phyloP scores from a whole-genome alignment of 208 protist species.

The Vickermania spadyakhi region DNA sequence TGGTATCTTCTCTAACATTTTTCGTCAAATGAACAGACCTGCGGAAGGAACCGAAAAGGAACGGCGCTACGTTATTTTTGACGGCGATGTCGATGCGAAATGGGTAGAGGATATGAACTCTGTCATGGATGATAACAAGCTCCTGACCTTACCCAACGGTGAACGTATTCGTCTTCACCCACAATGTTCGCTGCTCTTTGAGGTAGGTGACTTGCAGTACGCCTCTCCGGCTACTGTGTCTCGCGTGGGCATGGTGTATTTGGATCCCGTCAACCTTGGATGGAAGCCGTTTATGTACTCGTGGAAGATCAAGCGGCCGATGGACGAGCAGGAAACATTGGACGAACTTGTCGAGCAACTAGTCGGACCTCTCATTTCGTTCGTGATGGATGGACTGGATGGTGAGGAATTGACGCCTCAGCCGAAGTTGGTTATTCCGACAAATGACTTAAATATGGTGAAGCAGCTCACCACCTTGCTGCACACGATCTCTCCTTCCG shows the following conservation, averaged over 20 bases:
- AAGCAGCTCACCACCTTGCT: conserved; percentile 92
- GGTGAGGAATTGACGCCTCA: conserved; percentile 44
- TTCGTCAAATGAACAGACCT: conserved; percentile 94
- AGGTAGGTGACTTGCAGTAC: conserved; percentile 98
- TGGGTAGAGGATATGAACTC: conserved; percentile 99
- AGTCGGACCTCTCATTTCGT: conserved; percentile 82
- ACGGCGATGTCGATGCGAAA: conserved; percentile 98
- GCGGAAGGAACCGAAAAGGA: conserved; percentile 63
- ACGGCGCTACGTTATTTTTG: conserved; percentile 97
- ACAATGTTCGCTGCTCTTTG: conserved; percentile 95
- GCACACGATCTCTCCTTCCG: conserved; percentile 67
- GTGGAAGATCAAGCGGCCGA: conserved; percentile 84
- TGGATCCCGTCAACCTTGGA: conserved; percentile 97
- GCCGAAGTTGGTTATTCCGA: conserved; percentile 77
- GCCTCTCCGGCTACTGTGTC: conserved; percentile 98
- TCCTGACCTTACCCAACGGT: conserved; percentile 98
- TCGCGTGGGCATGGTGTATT: conserved; percentile 98
- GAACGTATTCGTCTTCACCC: conserved; percentile 96
- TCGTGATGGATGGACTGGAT: conserved; percentile 90
- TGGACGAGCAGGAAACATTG: conserved; percentile 88
- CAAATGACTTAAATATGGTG: conserved; percentile 90
- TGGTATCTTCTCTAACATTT: conserved; percentile 98
- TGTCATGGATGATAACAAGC: conserved; percentile 99
- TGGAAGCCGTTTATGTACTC: conserved; percentile 92
- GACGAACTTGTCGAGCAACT: conserved; percentile 92